Conservation (phyloP, 768 basidiomycete genomes). For the Termitomyces eurrhizus region DNA sequence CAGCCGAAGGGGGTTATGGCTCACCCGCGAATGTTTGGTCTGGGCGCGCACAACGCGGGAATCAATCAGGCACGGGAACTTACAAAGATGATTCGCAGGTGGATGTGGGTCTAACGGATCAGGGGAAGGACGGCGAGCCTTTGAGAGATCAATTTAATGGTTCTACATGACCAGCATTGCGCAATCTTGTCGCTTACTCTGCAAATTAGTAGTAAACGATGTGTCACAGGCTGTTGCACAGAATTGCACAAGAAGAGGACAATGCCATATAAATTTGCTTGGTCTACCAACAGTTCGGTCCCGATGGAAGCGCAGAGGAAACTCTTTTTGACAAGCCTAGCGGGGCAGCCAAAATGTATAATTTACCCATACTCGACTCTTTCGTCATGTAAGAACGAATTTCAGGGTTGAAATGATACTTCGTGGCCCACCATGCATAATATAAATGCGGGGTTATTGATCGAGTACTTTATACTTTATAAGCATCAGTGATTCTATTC, state of each 20-base stretch:
- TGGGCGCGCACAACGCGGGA: constrained; percentile 22
- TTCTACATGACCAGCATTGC: neutral
- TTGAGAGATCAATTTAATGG: constrained; percentile 17
- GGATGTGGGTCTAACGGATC: constrained; percentile 16
- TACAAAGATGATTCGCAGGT: constrained; percentile 3
- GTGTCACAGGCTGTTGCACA: neutral
- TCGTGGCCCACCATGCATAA: neutral
- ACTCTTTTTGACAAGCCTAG: neutral
- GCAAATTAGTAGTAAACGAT: neutral
- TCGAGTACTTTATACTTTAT: neutral
- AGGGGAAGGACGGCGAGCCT: constrained; percentile 16
- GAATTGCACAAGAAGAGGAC: neutral
- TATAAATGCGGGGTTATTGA: neutral
- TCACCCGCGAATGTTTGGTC: constrained; percentile 22
- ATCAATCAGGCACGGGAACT: constrained; percentile 7
- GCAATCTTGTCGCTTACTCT: neutral
- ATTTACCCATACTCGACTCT: neutral
- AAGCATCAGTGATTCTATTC: neutral
- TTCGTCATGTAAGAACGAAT: neutral
- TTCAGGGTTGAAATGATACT: neutral
- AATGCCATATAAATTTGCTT: neutral
- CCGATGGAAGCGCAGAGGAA: neutral
- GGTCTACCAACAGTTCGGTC: neutral
- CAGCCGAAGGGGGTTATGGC: constrained; percentile 24
- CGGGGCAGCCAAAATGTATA: neutral